phyloP scores from a whole-genome alignment of 331 rosid genomes.

The Rosa hybrid region DNA sequence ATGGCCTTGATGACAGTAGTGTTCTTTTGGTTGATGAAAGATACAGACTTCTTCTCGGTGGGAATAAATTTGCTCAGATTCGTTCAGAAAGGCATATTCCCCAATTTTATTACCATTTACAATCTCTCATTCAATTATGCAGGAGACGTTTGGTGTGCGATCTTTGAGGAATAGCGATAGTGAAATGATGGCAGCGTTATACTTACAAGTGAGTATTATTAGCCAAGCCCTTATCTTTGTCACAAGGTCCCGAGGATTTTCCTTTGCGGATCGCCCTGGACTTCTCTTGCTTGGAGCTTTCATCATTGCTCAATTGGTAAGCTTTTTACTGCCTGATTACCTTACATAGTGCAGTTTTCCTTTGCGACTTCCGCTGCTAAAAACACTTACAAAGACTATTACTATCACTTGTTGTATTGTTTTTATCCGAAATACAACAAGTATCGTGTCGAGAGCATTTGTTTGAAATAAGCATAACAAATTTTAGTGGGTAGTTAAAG shows the following conservation, averaged over 20 bases:
- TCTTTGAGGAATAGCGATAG: conserved; percentile 9
- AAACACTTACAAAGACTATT: neutral
- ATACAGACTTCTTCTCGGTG: conserved; percentile 86
- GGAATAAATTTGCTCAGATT: neutral
- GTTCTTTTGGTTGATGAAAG: conserved; percentile 78
- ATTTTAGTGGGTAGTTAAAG: neutral
- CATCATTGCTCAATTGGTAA: conserved; percentile 87
- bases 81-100: neutral
- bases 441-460: neutral
- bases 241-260: conserved; percentile 98
- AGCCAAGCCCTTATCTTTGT: conserved; percentile 97
- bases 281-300: conserved; percentile 85
- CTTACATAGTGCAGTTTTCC: neutral
- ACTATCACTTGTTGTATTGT: neutral
- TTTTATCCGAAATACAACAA: neutral
- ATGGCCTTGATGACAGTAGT: conserved; percentile 91
- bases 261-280: conserved; percentile 88
- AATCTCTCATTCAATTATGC: conserved; percentile 21
- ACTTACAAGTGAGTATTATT: conserved; percentile 96
- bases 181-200: conserved; percentile 95
- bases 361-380: neutral
- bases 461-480: neutral
- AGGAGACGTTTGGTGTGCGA: conserved; percentile 70
- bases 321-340: neutral
- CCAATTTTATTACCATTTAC: neutral